A percentile compares a stretch with the other conserved stretches of the same genome.
phyloP scores from a whole-genome alignment of 2,329 filamentous ascomycete species.

The Emydomyces testavorans region DNA sequence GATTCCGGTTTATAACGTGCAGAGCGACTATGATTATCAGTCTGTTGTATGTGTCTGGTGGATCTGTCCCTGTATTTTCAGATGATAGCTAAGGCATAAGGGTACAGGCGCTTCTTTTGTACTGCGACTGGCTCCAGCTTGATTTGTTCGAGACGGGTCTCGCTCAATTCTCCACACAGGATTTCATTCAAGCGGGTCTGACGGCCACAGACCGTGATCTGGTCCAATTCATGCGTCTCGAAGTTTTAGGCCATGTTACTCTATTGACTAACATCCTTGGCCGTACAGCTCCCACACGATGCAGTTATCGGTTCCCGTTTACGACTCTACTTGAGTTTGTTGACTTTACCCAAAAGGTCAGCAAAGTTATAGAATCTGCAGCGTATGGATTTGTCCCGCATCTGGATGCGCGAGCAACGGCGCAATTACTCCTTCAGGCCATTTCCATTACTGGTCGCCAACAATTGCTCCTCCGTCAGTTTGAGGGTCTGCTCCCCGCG shows the following conservation, averaged over 20 bases:
- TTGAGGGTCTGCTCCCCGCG: constrained; percentile 68
- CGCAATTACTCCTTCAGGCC: constrained; percentile 60
- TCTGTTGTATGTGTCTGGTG: constrained; percentile 43
- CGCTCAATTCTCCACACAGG: constrained; percentile 53
- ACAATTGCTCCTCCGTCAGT: constrained; percentile 75
- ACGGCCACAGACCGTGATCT: constrained; percentile 57
- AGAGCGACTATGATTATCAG: constrained; percentile 75
- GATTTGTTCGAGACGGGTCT: constrained; percentile 72
- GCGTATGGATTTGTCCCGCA: constrained; percentile 73
- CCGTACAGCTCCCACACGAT: constrained; percentile 56
- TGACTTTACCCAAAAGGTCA: constrained; percentile 79
- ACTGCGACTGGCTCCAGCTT: constrained; percentile 76
- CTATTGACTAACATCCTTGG: constrained; percentile 69
- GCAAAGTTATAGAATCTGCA: constrained; percentile 65
- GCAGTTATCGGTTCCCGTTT: constrained; percentile 72
- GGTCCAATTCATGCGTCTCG: constrained; percentile 64
- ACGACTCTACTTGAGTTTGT: constrained; percentile 63
- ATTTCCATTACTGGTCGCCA: constrained; percentile 71
- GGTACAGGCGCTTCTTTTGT: constrained; percentile 51
- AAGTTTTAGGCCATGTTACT: constrained; percentile 68
- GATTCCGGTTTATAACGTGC: constrained; percentile 60
- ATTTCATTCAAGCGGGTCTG: constrained; percentile 59
- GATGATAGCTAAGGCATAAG: not conserved
- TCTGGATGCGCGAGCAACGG: constrained; percentile 63
- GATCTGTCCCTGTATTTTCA: not conserved